Evolutionary conservation across 805 yeast species (phyloP), one percentile per base, ranked within the genome.

Genomic region (Candida khao-thaluensis): DNA sequence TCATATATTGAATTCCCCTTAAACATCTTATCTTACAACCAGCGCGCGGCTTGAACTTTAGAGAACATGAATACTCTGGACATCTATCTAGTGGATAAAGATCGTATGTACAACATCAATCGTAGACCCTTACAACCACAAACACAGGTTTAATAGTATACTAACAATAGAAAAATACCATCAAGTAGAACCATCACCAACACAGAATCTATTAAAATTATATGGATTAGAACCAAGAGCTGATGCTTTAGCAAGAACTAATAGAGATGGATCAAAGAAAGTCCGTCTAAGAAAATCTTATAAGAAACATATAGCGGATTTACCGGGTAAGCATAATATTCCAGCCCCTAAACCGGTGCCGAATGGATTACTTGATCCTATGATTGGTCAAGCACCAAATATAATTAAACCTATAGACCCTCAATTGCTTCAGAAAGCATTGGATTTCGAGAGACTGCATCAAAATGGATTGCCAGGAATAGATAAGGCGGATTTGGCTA

Each of bases 271-370:
- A 0, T 76, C 93, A 0, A 89, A 86, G 50, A 96, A 96, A 39
- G 89, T 89, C 26, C 93, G 93, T 63, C 74, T 93, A 40, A 75
- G 99, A 52, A 93, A 93, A 62, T 88, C 97, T 0, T 93, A 93
- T 64, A 93, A 93, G 60, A 89, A 90, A 48, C 98, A 91, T 57
- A 84, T 93, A 10, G 71, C 76, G 26, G 97, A 90, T 50, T 66
- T 93, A 20, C 85, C 96, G 0, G 97, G 90, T 2, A 82, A 81
- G 54, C 86, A 81, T 49, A 70, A 69, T 25, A 79, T 84, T 28
- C 85, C 86, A n/a, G 71, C 58, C 0, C 39, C 49, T 15, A 64
- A 60, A 37, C 67, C 68, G 3, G 43, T 69, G 15, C 65, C 66
- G 6, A 58, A 55, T 14, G 62, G 59, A 17, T 44, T 69, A 18